Percentiles rank a stretch among this genome's conserved stretches.
Conservation (phyloP, 257 asterid genomes). For the Solanum pinnatisectum region DNA sequence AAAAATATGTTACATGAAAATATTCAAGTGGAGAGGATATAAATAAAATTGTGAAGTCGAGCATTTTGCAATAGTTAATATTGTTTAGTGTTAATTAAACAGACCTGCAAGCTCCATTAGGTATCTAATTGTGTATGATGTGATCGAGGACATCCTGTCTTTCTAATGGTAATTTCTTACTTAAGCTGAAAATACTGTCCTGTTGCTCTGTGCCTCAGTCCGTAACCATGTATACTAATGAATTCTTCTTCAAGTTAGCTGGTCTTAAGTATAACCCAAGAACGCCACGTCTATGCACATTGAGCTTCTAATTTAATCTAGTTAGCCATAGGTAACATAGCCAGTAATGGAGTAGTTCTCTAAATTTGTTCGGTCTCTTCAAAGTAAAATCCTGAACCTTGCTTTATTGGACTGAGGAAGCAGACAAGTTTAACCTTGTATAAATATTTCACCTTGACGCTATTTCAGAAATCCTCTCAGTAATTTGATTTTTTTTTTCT, state of each 20-base stretch:
- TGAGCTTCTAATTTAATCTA: neutral
- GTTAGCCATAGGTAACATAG: neutral
- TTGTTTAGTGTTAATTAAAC: neutral
- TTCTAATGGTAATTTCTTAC: neutral
- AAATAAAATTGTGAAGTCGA: neutral
- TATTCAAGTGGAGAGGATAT: neutral
- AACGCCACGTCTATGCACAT: neutral
- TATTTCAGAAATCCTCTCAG: neutral
- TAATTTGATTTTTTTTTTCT: neutral
- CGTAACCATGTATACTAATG: neutral
- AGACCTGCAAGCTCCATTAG: neutral
- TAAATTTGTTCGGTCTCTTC: neutral
- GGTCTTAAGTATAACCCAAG: neutral
- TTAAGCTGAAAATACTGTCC: neutral
- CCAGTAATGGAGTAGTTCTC: neutral
- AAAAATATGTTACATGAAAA: neutral
- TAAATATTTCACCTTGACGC: neutral
- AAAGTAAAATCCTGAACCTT: neutral
- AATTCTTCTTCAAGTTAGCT: neutral
- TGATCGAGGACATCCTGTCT: neutral
- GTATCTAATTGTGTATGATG: neutral
- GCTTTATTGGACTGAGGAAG: neutral
- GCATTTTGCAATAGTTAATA: neutral
- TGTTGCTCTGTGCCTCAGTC: neutral
- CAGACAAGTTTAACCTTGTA: neutral